Evolutionary conservation across 2,329 filamentous ascomycete genomes (phyloP).

Genomic region (Coleophoma eucalyptorum): DNA sequence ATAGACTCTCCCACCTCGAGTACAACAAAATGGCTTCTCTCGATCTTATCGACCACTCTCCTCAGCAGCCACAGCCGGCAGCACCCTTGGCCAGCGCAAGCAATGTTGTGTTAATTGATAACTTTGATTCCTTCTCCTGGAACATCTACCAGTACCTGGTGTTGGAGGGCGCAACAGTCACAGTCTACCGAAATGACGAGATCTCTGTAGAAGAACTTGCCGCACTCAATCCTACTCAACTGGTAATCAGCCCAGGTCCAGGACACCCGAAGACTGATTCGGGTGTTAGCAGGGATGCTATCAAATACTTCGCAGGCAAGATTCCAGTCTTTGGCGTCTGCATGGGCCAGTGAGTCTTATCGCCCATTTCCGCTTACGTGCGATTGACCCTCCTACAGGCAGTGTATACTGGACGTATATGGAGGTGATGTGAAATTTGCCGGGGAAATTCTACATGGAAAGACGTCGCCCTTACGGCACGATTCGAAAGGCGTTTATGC

Average conservation of each 20-base stretch:
- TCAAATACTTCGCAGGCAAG: slow-evolving; percentile 87
- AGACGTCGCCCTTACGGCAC: slow-evolving; percentile 87
- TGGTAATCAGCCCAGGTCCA: slow-evolving; percentile 92
- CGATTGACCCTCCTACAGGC: slow-evolving; percentile 40
- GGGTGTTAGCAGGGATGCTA: slow-evolving; percentile 88
- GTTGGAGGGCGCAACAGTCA: slow-evolving; percentile 89
- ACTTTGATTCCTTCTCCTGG: slow-evolving; percentile 99
- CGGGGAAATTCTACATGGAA: slow-evolving; percentile 94
- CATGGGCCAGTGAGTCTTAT: slow-evolving; percentile 78
- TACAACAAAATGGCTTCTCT: slow-evolving; percentile 34
- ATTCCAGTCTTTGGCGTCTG: slow-evolving; percentile 96
- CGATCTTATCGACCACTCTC: slow-evolving; percentile 74
- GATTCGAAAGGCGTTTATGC: slow-evolving; percentile 90
- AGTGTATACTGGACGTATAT: slow-evolving; percentile 94
- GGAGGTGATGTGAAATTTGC: slow-evolving; percentile 89
- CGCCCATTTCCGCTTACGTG: no score
- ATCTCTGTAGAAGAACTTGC: slow-evolving; percentile 82
- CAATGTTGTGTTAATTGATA: slow-evolving; percentile 94
- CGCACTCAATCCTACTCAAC: slow-evolving; percentile 80
- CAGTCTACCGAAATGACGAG: slow-evolving; percentile 89
- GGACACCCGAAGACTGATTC: slow-evolving; percentile 91
- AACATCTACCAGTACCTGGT: slow-evolving; percentile 98
- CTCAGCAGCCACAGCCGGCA: slow-evolving; percentile 74
- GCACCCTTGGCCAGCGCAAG: slow-evolving; percentile 73
- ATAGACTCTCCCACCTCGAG: background rate